Percentiles rank a stretch among this genome's conserved stretches.
Conservation (phyloP, 2,329 filamentous ascomycete species). For the Dryadomyces sulphureus region DNA sequence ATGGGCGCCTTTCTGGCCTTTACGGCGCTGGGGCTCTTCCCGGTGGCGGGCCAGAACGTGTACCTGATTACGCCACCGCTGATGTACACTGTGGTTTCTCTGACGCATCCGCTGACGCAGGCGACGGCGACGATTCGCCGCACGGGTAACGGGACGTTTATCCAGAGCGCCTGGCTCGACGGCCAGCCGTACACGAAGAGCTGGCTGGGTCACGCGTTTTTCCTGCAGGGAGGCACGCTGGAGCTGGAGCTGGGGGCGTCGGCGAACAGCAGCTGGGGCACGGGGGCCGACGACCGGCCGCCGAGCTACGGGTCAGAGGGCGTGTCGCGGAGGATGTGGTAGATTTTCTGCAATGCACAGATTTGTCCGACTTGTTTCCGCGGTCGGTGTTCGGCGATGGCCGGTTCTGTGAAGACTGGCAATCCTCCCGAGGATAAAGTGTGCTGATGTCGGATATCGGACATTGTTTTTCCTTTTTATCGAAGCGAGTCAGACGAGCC, state of each 20-base stretch:
- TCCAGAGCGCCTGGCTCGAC: constrained; percentile 29
- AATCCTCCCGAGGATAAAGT: too few species aligned
- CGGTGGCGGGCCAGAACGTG: constrained; percentile 39
- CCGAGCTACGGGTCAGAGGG: constrained; percentile 5
- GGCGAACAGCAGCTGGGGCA: constrained; percentile 39
- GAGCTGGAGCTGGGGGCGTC: constrained; percentile 33
- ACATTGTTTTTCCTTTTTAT: too few species aligned
- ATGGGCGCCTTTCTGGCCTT: constrained; percentile 41
- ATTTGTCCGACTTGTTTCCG: too few species aligned
- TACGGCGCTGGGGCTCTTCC: constrained; percentile 41
- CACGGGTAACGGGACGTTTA: constrained; percentile 34
- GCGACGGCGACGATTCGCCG: constrained; percentile 37
- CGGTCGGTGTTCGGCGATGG: too few species aligned
- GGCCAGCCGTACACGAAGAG: constrained; percentile 39
- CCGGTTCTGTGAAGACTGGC: too few species aligned
- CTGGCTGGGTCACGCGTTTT: constrained; percentile 48
- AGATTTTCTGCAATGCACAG: background rate
- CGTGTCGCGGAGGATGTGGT: background rate
- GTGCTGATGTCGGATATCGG: too few species aligned
- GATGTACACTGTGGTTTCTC: constrained; percentile 30
- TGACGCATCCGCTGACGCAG: constrained; percentile 31
- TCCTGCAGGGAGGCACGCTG: constrained; percentile 37
- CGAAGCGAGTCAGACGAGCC: too few species aligned
- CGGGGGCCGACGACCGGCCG: constrained; percentile 14
- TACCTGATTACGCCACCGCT: constrained; percentile 44